Base-by-base conservation (phyloP, 257 asterid genomes). In the Petunia axillaris region DNA sequence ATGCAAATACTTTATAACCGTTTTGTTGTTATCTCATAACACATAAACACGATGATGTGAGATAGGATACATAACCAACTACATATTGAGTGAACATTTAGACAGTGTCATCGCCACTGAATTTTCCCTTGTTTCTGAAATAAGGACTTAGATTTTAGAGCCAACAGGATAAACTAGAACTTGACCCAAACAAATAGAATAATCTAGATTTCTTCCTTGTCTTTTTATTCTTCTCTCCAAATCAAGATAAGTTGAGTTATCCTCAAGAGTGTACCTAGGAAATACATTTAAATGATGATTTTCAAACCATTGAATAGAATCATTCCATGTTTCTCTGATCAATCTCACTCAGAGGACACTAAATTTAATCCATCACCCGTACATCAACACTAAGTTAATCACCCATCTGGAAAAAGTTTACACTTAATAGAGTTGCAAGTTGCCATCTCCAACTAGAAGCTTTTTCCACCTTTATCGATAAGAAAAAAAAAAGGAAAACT, bases 401-500 rank as follows among this genome's bases (percentile, higher is more conserved):
- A 71, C 50, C 57, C 14, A 55, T 35, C 59, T 25, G 16, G 25
- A 48, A 71, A 48, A 2, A 48, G 44, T 52, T 43, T 37, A 3
- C 15, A 43, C 52, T 44, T 46, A 53, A 43, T 46, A 71, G 44
- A 71, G 44, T 25, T 46, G 39, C 77, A 71, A 71, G 48, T 35
- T 71, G 77, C 40, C 77, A 71, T 48, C 77, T 71, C 60, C 77
- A 71, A 71, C 60, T 48, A 71, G 77, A 71, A 35, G 77, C 60
- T 71, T 48, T 71, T 46, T 5, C 41, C 59, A 71, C 44, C 77
- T 46, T 64, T 25, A 38, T 48, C 25, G 48, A 71, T 25, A 48
- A 46, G 4, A 16, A 37, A 71, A 48, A 70, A 71, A 71, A 8
- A 46, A 5, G 25, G 48, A 48, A 10, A 46, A 71, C 25, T 25